Percentiles rank a stretch among this genome's conserved stretches.
Conservation (phyloP, 768 basidiomycete genomes). For the Lactarius evosmus region DNA sequence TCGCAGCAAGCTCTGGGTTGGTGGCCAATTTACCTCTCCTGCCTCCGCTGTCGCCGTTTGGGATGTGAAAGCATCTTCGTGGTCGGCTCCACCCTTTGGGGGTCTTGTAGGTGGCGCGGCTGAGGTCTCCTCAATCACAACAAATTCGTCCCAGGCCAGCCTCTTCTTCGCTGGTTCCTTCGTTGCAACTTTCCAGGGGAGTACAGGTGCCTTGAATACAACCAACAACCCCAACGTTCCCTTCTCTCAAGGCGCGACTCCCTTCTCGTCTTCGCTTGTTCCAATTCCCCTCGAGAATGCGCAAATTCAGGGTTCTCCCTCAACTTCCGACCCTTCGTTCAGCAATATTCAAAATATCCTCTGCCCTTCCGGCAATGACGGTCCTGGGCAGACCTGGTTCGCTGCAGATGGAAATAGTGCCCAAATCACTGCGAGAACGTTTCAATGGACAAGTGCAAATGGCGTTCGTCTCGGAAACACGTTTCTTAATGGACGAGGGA, state of each 20-base stretch:
- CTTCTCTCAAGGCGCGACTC: conserved; percentile 74
- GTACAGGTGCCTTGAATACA: conserved; percentile 49
- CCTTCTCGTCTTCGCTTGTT: conserved; percentile 87
- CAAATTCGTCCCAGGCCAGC: conserved; percentile 66
- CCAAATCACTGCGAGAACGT: conserved; percentile 74
- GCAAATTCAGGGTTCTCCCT: conserved; percentile 57
- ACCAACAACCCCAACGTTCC: conserved; percentile 86
- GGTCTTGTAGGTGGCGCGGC: conserved; percentile 72
- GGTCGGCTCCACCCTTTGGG: conserved; percentile 77
- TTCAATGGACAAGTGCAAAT: conserved; percentile 64
- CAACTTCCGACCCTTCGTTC: conserved; percentile 58
- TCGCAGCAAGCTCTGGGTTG: conserved; percentile 69
- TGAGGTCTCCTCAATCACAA: conserved; percentile 70
- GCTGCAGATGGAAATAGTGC: conserved; percentile 67
- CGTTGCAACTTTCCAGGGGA: conserved; percentile 64
- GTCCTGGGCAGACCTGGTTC: conserved; percentile 82
- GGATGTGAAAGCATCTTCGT: conserved; percentile 57
- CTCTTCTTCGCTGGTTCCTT: conserved; percentile 91
- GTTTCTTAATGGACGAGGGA: conserved; percentile 74
- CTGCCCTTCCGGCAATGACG: conserved; percentile 82
- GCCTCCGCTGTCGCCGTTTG: conserved; percentile 67
- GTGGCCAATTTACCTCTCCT: conserved; percentile 71
- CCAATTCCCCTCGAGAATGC: conserved; percentile 66
- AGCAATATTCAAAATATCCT: conserved; percentile 65
- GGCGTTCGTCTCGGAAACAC: conserved; percentile 93